Base-by-base conservation (phyloP, 208 protist species). In the Vickermania ingenoplastis region DNA sequence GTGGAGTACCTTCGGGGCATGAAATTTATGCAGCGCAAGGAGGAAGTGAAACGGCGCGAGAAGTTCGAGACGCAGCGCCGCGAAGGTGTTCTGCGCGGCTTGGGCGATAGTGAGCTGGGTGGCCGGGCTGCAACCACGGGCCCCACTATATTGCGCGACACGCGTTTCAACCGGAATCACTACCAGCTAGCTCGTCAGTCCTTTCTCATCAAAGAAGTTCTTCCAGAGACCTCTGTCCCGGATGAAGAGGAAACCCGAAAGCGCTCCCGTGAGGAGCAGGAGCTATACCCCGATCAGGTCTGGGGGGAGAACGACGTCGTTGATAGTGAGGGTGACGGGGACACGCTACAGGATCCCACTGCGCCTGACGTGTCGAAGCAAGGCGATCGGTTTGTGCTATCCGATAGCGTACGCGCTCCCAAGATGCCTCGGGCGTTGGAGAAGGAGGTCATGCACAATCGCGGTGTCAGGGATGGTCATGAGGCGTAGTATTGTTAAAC, bases 1-100 rank as follows among this genome's bases (percentile, higher is more conserved):
- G n/a, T 95, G 14, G 84, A 95, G 41, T 67, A 87, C 25, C 83
- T 95, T 22, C 77, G 82, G 1, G 74, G 83, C 66, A 92, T 95
- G 88, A 95, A 92, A 67, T 95, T 95, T 60, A 95, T 95, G 88
- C 88, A 95, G 64, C 84, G 88, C 36, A 92, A 92, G 65, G 84
- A 95, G 52, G 88, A 95, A 60, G 75, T 73, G 23, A 86, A 86
- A 65, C 79, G 84, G 1, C 75, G 88, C 13, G 78, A 79, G 31
- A 61, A 78, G 26, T 90, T 86, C 73, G 84, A 95, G 57, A 41
- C 69, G 0, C 60, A 83, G 31, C 88, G 86, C 31, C 67, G 75
- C 14, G 75, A 81, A 53, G 61, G 72, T 41, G 50, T 88, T n/a
- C 71, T 79, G 41, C 3, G 63, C 59, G 27, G 26, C 30, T 13